Evolutionary conservation across 805 yeast genomes (phyloP).

Genomic region (Kazachstania africana): DNA sequence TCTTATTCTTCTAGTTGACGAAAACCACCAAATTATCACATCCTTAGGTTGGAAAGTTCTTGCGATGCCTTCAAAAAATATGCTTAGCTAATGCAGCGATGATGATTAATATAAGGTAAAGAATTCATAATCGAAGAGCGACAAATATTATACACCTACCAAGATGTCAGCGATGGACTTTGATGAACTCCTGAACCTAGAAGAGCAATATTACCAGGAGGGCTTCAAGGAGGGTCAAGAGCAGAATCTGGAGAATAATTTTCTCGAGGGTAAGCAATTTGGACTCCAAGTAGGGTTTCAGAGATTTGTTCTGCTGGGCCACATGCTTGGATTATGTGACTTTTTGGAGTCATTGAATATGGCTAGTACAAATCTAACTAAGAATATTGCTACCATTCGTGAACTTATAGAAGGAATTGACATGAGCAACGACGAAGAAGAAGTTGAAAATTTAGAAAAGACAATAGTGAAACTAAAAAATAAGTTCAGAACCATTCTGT

Average conservation of each 20-base stretch:
- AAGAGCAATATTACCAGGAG: slow-evolving; percentile 44
- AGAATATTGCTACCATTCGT: slow-evolving; percentile 16
- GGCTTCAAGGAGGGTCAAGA: slow-evolving; percentile 65
- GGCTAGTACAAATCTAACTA: slow-evolving; percentile 7
- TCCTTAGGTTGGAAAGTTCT: no score
- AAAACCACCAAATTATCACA: no score
- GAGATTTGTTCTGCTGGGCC: slow-evolving; percentile 58
- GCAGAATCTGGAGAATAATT: slow-evolving; percentile 49
- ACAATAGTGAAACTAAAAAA: slow-evolving; percentile 44
- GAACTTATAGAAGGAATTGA: slow-evolving; percentile 23
- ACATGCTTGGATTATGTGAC: slow-evolving; percentile 40
- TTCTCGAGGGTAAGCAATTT: slow-evolving; percentile 67
- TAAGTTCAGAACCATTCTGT: slow-evolving; percentile 43
- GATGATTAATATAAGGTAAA: no score
- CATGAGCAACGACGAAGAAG: slow-evolving; percentile 38
- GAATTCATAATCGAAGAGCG: no score
- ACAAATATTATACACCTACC: no score
- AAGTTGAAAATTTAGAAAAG: slow-evolving; percentile 45
- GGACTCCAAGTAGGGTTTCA: slow-evolving; percentile 77
- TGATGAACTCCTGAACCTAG: slow-evolving; percentile 49
- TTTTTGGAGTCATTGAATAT: slow-evolving; percentile 26
- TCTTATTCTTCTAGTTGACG: no score
- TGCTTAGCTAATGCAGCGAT: no score
- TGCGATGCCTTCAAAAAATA: no score
- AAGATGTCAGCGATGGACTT: slow-evolving; percentile 27